Base-by-base conservation (phyloP, 192 early-diverging fungal genomes). In the Mortierella hygrophila region DNA sequence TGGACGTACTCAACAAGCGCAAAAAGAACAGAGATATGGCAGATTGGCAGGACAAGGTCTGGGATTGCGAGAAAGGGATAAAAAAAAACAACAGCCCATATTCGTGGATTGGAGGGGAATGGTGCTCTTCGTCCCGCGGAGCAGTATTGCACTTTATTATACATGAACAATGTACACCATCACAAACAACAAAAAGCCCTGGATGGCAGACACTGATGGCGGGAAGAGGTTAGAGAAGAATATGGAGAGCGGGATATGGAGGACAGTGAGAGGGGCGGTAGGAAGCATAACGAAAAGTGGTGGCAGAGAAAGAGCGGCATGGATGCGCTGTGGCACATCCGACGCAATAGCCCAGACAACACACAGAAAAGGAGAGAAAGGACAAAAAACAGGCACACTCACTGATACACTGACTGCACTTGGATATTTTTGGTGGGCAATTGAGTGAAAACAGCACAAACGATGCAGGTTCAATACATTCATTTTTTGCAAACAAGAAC, bases 351-450 rank as follows among this genome's bases (percentile, higher is more conserved):
- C 49, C 49, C 49, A 52, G 20, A 20, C 18, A 21, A 52, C 49
- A 21, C 49, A 52, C 49, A 52, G 3, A 52, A 32, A 65, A 32
- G 29, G 3, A 57, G 55, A 23, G n/a, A 26, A 13, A 0, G 23
- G 20, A 57, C n/a, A 23, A 9, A 26, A n/a, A 60, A 60, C n/a
- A 60, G 10, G 55, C 10, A 8, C 16, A 26, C 0, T 1, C 11
- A 11, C 26, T 15, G 60, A 26, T 0, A 8, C 10, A 11, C 26
- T 15, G 60, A 65, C 26, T 65, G 13, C 26, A 65, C 26, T 65
- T 65, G 55, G n/a, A 65, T 29, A 32, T 35, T 65, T 65, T 29
- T 65, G 60, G 60, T 65, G 60, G 60, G 60, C 60, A 65, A 65
- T 65, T 23, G 55, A 26, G 23, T 6, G 23, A 23, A n/a, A 16